Evolutionary conservation across 768 basidiomycete genomes (phyloP).

Genomic region (Phaffia australis): DNA sequence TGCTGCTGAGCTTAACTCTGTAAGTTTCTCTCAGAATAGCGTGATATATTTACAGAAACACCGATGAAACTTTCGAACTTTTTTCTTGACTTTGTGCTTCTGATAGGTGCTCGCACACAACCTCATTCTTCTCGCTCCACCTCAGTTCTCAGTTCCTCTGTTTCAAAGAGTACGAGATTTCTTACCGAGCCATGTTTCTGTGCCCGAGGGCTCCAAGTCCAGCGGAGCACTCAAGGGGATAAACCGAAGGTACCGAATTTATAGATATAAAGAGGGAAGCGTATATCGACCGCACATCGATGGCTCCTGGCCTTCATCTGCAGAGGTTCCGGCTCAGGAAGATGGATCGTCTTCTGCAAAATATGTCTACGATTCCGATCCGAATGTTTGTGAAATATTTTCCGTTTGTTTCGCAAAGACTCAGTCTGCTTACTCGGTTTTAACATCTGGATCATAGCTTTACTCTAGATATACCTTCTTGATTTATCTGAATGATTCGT

Average conservation of each 20-base stretch:
- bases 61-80: background rate
- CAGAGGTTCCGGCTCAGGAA: slow-evolving; percentile 11
- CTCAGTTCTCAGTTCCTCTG: slow-evolving; percentile 13
- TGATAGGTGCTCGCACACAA: slow-evolving; percentile 25
- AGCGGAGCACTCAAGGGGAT: slow-evolving; percentile 17
- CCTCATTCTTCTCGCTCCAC: slow-evolving; percentile 23
- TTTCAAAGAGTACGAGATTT: slow-evolving; percentile 18
- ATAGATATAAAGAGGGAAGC: slow-evolving; percentile 18
- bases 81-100: too few species aligned
- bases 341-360: slow-evolving; percentile 12
- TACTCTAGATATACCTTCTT: slow-evolving; percentile 32
- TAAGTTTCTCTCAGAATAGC: slow-evolving; percentile 27
- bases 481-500: slow-evolving; percentile 41
- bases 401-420: background rate
- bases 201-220: slow-evolving; percentile 13
- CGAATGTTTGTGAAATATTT: slow-evolving; percentile 8
- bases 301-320: slow-evolving; percentile 24
- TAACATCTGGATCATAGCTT: background rate
- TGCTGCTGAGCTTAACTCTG: slow-evolving; percentile 43
- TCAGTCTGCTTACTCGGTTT: background rate
- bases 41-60: background rate
- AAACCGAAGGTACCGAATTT: slow-evolving; percentile 24
- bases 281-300: slow-evolving; percentile 26
- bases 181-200: slow-evolving; percentile 14
- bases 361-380: slow-evolving; percentile 25